A percentile compares a stretch with the other conserved stretches of the same genome.
phyloP scores from a whole-genome alignment of 495 filamentous ascomycete genomes.

The Hyphodiscus hymeniophilus region DNA sequence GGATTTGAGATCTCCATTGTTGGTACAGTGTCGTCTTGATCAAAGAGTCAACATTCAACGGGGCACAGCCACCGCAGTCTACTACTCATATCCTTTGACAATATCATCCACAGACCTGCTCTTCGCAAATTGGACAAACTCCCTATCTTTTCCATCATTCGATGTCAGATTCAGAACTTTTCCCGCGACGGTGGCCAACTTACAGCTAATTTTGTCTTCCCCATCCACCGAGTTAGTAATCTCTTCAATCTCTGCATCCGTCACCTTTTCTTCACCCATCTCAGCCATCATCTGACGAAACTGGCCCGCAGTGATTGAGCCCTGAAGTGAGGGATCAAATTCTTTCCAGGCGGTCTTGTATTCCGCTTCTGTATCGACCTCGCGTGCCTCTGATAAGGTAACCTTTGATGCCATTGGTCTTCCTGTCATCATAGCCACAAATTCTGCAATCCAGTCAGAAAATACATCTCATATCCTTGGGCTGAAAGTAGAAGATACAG shows the following conservation, averaged over 20 bases:
- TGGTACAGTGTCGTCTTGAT: too few relatives aligned
- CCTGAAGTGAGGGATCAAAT: conserved; percentile 22
- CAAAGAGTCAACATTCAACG: too few relatives aligned
- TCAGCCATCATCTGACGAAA: conserved; percentile 24
- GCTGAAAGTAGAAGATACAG: too few relatives aligned
- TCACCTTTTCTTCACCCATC: conserved; percentile 25
- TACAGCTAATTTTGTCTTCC: conserved; percentile 26
- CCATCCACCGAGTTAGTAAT: conserved; percentile 26
- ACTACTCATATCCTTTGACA: conserved; percentile 22
- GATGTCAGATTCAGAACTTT: neutral
- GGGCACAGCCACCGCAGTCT: too few relatives aligned
- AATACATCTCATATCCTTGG: too few relatives aligned
- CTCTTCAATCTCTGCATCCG: conserved; percentile 24
- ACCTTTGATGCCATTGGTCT: conserved; percentile 10
- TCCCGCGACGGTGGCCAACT: conserved; percentile 4
- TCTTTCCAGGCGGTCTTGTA: conserved; percentile 23
- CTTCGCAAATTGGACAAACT: conserved; percentile 26
- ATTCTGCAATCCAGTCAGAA: too few relatives aligned
- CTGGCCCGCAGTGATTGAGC: conserved; percentile 24
- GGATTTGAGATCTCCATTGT: too few relatives aligned
- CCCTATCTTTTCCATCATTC: conserved; percentile 17
- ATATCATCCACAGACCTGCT: conserved; percentile 24
- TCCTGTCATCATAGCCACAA: conserved; percentile 32
- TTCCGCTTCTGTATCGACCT: conserved; percentile 16
- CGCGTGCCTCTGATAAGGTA: conserved; percentile 6